These are phyloP conservation scores for Dipteronia dyeriana DNA, from an alignment of 345 rosid genomes.

Conservation along the genomic window DNA sequence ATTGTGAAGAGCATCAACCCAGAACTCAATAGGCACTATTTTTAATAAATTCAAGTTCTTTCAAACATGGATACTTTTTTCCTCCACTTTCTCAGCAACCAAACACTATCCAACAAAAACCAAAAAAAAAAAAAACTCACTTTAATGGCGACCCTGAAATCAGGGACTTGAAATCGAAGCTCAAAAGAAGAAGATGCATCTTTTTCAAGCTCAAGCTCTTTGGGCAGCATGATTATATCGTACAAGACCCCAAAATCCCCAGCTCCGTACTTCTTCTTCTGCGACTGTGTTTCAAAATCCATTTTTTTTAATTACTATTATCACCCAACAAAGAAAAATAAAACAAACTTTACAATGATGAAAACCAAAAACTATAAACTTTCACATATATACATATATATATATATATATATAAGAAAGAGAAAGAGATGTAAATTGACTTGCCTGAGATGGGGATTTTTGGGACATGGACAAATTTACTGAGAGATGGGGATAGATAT, in stretches of 20 bases:
- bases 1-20: background rate
- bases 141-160: slow-evolving; percentile 47
- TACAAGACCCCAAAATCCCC: slow-evolving; percentile 52
- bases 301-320: background rate
- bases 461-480: slow-evolving; percentile 31
- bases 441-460: slow-evolving; percentile 35
- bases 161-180: slow-evolving; percentile 65
- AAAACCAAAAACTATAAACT: background rate
- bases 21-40: background rate
- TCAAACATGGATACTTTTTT: background rate
- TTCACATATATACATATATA: too few species aligned
- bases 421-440: slow-evolving; percentile 11
- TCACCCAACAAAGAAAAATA: background rate
- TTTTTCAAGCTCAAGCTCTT: slow-evolving; percentile 55
- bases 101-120: background rate
- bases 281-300: slow-evolving; percentile 53
- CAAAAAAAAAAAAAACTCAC: slow-evolving; percentile 34
- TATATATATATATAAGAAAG: background rate
- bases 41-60: background rate
- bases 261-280: slow-evolving; percentile 43
- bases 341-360: background rate
- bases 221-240: slow-evolving; percentile 59
- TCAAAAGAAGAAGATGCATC: slow-evolving; percentile 47
- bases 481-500: background rate
- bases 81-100: slow-evolving; percentile 10